A percentile compares a stretch with the other conserved stretches of the same genome.
Evolutionary conservation across 306 rosid genomes (phyloP).

Genomic region (Quercus parvula): DNA sequence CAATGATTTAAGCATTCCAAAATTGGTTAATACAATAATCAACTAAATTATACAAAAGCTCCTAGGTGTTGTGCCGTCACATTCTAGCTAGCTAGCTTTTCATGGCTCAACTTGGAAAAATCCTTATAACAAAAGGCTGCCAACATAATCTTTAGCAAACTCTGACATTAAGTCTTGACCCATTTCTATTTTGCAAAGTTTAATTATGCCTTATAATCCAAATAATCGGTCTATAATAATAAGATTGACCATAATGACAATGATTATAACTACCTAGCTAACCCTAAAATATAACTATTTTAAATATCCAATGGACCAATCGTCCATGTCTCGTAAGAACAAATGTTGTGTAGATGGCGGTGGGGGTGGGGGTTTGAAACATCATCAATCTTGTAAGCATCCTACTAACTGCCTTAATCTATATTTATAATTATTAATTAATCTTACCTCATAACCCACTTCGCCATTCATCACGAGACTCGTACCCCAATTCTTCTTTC

Average conservation of each 20-base stretch:
- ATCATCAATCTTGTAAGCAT: neutral
- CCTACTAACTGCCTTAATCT: no score
- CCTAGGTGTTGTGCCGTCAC: no score
- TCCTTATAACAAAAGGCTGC: no score
- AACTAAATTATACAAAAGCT: no score
- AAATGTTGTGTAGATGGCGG: slow-evolving; percentile 23
- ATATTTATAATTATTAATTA: no score
- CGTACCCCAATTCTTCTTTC: neutral
- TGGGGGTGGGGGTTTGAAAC: slow-evolving; percentile 14
- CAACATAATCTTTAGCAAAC: no score
- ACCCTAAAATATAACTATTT: neutral
- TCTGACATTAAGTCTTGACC: neutral
- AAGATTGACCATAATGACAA: neutral
- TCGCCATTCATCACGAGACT: slow-evolving; percentile 7
- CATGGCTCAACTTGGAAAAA: no score
- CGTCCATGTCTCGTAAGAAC: neutral
- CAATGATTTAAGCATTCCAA: no score
- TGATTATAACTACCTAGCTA: neutral
- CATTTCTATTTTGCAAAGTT: neutral
- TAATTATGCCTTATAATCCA: neutral
- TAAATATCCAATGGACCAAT: no score
- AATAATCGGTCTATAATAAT: neutral
- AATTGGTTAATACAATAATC: no score
- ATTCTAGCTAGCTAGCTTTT: no score
- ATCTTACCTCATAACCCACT: slow-evolving; percentile 3